phyloP scores from a whole-genome alignment of 1,284 basidiomycete species.

The Exsudoporus floridanus region DNA sequence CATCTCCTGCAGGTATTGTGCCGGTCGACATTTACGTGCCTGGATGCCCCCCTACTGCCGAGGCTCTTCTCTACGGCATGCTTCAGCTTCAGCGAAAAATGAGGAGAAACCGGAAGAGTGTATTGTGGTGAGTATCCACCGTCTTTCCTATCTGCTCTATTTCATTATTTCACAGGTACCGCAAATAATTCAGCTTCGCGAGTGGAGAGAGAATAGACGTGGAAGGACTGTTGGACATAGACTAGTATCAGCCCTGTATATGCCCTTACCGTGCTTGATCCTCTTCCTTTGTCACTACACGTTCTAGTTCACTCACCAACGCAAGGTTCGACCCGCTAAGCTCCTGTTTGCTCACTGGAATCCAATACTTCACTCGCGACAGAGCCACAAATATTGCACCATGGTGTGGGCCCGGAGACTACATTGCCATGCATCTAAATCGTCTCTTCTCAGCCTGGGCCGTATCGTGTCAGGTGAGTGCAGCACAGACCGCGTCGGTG shows the following conservation, averaged over 20 bases:
- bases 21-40: conserved; percentile 98
- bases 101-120: conserved; percentile 85
- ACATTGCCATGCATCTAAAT: neutral
- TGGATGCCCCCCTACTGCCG: conserved; percentile 91
- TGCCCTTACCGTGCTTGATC: conserved; percentile 12
- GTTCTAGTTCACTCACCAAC: conserved; percentile 1
- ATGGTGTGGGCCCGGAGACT: neutral
- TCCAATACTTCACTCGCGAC: neutral
- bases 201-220: conserved; percentile 1
- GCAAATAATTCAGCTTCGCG: conserved; percentile 22
- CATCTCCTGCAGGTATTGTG: conserved; percentile 68
- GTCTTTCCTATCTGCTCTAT: neutral
- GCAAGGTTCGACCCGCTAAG: neutral
- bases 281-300: neutral
- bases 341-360: conserved; percentile 1
- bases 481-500: neutral
- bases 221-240: conserved; percentile 19
- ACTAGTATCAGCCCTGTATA: conserved; percentile 29
- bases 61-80: conserved; percentile 93
- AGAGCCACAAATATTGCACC: neutral
- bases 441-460: neutral
- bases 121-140: conserved; percentile 77
- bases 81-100: conserved; percentile 98
- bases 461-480: neutral
- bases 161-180: conserved; percentile 25